Percentiles rank a stretch among this genome's conserved stretches.
Conservation (phyloP, 208 protist genomes). For the Acanthamoeba triangularis region DNA sequence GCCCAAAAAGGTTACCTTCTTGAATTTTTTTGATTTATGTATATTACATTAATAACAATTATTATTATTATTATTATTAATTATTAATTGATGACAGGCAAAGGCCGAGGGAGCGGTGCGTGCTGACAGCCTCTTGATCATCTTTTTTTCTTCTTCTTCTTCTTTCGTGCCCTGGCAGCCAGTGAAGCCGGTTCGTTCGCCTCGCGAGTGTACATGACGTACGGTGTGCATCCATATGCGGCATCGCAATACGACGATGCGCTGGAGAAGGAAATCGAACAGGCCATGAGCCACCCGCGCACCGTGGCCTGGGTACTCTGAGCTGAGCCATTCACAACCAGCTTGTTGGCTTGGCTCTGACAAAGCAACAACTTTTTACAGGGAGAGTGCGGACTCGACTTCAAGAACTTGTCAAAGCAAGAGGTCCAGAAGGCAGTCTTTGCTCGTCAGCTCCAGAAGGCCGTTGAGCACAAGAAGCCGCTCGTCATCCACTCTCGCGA, state of each 20-base stretch:
- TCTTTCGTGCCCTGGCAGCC: no score
- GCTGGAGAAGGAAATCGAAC: constrained; percentile 18
- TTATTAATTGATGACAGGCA: no score
- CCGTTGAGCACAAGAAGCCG: constrained; percentile 1
- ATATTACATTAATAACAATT: not conserved
- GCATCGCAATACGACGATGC: constrained; percentile 13
- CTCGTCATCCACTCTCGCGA: constrained; percentile 48
- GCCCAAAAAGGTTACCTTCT: not conserved
- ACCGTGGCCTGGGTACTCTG: constrained; percentile 25
- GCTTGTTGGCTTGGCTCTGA: not conserved
- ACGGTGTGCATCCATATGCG: constrained; percentile 19
- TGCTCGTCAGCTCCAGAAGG: constrained; percentile 5
- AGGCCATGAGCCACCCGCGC: constrained; percentile 32
- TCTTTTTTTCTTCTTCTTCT: no score
- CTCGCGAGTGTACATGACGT: constrained; percentile 20
- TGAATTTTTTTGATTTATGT: not conserved
- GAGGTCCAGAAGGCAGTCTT: constrained; percentile 19
- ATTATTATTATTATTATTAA: no score
- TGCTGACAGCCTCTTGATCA: not conserved
- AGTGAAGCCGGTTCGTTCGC: not conserved
- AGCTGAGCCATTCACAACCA: not conserved
- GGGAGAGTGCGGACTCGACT: constrained; percentile 47
- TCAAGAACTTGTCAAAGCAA: constrained; percentile 48
- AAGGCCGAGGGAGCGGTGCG: no score
- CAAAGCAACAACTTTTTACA: not conserved